Conservation (phyloP, 2,329 filamentous ascomycete species). For the Claviceps sp. region DNA sequence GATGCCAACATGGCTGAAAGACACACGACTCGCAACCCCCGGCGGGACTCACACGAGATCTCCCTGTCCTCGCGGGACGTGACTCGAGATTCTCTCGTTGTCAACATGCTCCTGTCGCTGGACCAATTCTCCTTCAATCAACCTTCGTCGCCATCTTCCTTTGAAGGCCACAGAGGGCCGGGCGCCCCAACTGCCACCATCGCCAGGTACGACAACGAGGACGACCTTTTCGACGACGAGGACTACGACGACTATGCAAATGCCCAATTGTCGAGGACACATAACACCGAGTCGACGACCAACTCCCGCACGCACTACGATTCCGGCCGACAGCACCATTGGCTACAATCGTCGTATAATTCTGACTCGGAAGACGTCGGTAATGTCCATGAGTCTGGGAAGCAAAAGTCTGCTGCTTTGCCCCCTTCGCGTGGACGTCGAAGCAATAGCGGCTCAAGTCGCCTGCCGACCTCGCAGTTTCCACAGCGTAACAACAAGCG, state of each 20-base stretch:
- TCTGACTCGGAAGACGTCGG: conserved; percentile 41
- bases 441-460: conserved; percentile 72
- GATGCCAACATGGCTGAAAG: conserved; percentile 15
- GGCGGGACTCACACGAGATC: conserved; percentile 68
- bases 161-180: conserved; percentile 5
- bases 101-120: conserved; percentile 89
- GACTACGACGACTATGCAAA: neutral
- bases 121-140: conserved; percentile 61
- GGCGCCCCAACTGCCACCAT: conserved; percentile 12
- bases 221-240: conserved; percentile 1
- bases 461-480: conserved; percentile 42
- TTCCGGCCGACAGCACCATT: conserved; percentile 7
- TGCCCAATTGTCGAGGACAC: conserved; percentile 8
- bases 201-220: neutral
- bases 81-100: conserved; percentile 80
- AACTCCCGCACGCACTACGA: conserved; percentile 1
- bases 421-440: conserved; percentile 43
- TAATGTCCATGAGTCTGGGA: conserved; percentile 33
- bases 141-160: conserved; percentile 10
- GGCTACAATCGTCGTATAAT: conserved; percentile 40
- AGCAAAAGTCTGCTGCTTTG: neutral
- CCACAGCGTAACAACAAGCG: conserved; percentile 51
- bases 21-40: conserved; percentile 13
- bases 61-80: conserved; percentile 64
- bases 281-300: conserved; percentile 6